Evolutionary conservation across 306 rosid species (phyloP).

Genomic region (Ziziphus jujuba): DNA sequence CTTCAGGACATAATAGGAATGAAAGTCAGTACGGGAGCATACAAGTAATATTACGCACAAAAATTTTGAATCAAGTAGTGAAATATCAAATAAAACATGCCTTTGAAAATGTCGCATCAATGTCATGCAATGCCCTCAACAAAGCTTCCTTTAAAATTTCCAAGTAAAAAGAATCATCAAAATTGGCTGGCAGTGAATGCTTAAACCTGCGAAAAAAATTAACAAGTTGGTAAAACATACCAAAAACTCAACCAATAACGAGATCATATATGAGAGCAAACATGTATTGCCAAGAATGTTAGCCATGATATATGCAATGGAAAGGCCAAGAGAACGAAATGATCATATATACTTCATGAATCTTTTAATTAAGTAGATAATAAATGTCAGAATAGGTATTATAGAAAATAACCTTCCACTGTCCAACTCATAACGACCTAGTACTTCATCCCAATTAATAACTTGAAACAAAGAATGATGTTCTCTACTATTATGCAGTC

Average conservation of each 20-base stretch:
- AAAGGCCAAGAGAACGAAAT: too few relatives aligned
- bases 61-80: slow-evolving; percentile 13
- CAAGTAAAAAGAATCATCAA: slow-evolving; percentile 76
- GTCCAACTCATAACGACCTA: slow-evolving; percentile 47
- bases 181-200: slow-evolving; percentile 49
- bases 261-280: too few relatives aligned
- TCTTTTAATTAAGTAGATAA: background rate
- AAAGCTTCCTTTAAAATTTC: slow-evolving; percentile 91
- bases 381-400: background rate
- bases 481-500: slow-evolving; percentile 40
- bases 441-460: slow-evolving; percentile 56
- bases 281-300: too few relatives aligned
- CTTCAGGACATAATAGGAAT: slow-evolving; percentile 53
- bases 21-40: slow-evolving; percentile 40
- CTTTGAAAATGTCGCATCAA: slow-evolving; percentile 83
- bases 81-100: slow-evolving; percentile 42
- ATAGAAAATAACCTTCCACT: slow-evolving; percentile 53
- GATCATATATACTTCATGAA: background rate
- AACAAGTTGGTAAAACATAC: slow-evolving; percentile 16
- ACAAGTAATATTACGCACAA: slow-evolving; percentile 1
- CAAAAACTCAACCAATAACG: background rate
- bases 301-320: too few relatives aligned
- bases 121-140: slow-evolving; percentile 82
- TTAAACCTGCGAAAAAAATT: slow-evolving; percentile 65
- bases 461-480: slow-evolving; percentile 29